phyloP scores from a whole-genome alignment of 2,329 filamentous ascomycete species.

The Penicillium sp. region DNA sequence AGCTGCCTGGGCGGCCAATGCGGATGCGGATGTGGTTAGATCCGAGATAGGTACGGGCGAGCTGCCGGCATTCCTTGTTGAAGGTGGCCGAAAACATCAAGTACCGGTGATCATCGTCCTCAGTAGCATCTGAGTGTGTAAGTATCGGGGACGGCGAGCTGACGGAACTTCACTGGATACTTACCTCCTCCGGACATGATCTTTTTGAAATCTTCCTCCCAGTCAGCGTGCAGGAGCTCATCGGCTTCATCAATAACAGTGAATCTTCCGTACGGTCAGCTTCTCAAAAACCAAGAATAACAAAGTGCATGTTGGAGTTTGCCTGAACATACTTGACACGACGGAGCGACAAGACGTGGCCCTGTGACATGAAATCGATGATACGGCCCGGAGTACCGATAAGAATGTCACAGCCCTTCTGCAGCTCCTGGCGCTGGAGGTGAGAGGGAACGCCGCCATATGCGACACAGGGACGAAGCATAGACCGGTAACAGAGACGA shows the following conservation, averaged over 20 bases:
- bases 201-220: conserved; percentile 67
- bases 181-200: conserved; percentile 78
- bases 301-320: neutral
- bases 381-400: conserved; percentile 85
- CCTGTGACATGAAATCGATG: conserved; percentile 72
- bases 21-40: conserved; percentile 71
- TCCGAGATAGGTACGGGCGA: conserved; percentile 72
- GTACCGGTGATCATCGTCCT: conserved; percentile 62
- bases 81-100: conserved; percentile 96
- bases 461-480: conserved; percentile 83
- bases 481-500: conserved; percentile 87
- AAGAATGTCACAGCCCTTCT: conserved; percentile 81
- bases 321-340: conserved; percentile 61
- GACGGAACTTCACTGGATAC: conserved; percentile 25
- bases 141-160: conserved; percentile 5
- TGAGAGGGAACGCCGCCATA: conserved; percentile 76
- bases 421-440: conserved; percentile 67
- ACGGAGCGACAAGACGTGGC: conserved; percentile 62
- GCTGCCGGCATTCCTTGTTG: conserved; percentile 67
- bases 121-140: conserved; percentile 59
- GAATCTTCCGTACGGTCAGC: conserved; percentile 39
- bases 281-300: neutral
- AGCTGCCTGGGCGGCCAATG: conserved; percentile 79
- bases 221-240: conserved; percentile 77
- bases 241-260: conserved; percentile 90